Evolutionary conservation across 495 filamentous ascomycete genomes (phyloP), one percentile per base, ranked within the genome.

Genomic region (Aspergillus wentii): DNA sequence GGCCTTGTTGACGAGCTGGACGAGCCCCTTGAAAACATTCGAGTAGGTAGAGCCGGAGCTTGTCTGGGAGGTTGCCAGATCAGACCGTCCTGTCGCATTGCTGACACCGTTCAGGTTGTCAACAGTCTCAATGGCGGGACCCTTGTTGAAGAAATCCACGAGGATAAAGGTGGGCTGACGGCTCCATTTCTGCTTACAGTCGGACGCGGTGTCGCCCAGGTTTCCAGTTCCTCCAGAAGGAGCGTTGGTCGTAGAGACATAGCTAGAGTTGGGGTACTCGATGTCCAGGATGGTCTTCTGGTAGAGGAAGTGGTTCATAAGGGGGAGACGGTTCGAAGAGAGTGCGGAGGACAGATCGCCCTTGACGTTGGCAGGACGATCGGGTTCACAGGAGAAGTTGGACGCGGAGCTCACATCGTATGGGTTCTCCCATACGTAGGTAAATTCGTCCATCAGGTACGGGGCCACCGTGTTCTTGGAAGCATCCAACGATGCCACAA

Each of bases 241-340:
- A 0, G 67, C 71, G 31, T 87, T 89, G 7, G 83, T 85, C 4
- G 66, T 76, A 1, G 48, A 46, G 29, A 80, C 72, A 46, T 79
- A 67, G 42, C 59, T 67, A 8, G 71, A 65, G 44, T 86, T 77
- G 3, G 85, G 83, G 22, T 77, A 61, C 40, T 71, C 58, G 49
- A 87, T 74, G 30, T 69, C 69, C 0, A 76, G 51, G 5, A 55
- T 53, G 3, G 74, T 48, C 5, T 44, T 53, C 21, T 65, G 61
- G 62, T 87, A 75, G 2, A 81, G 64, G 51, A 88, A 88, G 56
- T 88, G 83, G 66, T 90, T 88, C 62, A 86, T 64, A 5, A 88
- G 60, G 0, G 79, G 74, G 33, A 88, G 50, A 4, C 61, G 54
- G 32, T 67, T 66, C 16, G 66, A 65, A 2, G 64, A 54, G 8